Percentiles rank a stretch among this genome's conserved stretches.
Conservation (phyloP, 495 filamentous ascomycete genomes). For the Neurospora sp. region DNA sequence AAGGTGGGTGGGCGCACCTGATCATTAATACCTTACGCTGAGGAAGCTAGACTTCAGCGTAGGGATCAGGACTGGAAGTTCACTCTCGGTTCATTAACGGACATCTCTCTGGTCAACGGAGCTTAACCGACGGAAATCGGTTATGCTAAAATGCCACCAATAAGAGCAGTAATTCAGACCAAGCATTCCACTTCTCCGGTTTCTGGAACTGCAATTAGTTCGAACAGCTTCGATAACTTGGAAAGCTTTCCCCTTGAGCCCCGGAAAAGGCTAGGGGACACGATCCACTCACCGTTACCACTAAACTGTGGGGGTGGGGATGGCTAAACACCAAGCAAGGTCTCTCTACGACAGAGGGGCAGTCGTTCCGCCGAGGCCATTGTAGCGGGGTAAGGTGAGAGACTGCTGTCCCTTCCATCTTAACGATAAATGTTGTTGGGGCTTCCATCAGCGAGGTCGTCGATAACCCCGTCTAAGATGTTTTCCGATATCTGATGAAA, state of each 20-base stretch:
- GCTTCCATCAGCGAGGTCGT: not conserved
- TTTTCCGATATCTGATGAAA: not conserved
- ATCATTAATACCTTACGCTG: not conserved
- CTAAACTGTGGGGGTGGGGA: not conserved
- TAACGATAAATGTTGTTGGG: not conserved
- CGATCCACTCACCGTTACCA: not conserved
- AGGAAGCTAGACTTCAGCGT: not conserved
- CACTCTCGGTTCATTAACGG: not conserved
- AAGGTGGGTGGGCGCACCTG: not conserved
- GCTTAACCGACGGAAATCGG: not conserved
- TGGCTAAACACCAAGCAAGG: not conserved
- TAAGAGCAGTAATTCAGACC: not conserved
- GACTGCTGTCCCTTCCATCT: not conserved
- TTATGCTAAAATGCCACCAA: not conserved
- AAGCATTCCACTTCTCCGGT: not conserved
- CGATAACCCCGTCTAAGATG: too few relatives aligned
- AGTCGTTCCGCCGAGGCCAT: not conserved
- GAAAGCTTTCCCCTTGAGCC: not conserved
- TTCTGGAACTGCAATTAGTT: not conserved
- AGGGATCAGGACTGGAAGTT: not conserved
- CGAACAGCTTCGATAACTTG: not conserved
- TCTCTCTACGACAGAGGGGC: not conserved
- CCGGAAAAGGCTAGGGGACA: not conserved
- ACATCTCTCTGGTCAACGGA: not conserved
- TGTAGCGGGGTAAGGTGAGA: not conserved